These are phyloP conservation scores for Leishmania amazonensis DNA, from an alignment of 208 protist genomes.

Conservation along the genomic window DNA sequence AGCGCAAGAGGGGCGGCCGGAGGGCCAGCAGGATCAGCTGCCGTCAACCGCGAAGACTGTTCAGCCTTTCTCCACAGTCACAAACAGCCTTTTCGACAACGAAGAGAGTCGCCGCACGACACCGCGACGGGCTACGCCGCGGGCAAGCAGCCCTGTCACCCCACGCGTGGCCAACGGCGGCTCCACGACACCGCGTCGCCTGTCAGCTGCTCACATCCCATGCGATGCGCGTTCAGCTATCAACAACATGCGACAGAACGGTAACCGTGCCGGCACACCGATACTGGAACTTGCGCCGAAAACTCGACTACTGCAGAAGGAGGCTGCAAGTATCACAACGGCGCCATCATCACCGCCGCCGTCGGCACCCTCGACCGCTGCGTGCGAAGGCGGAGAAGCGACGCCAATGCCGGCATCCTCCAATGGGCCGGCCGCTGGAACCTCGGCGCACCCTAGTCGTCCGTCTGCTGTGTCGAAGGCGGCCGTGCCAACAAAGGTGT, in stretches of 20 bases:
- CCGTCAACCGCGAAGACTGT: background rate
- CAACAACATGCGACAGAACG: background rate
- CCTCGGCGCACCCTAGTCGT: background rate
- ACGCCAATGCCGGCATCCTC: background rate
- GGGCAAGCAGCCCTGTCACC: background rate
- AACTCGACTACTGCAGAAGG: background rate
- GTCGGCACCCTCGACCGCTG: background rate
- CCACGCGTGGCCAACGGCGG: background rate
- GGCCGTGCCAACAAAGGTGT: background rate
- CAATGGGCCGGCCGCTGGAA: no score
- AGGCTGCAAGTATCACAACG: background rate
- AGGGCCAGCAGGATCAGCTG: constrained; percentile 4
- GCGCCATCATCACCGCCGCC: background rate
- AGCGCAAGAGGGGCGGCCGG: constrained; percentile 1
- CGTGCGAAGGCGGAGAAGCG: background rate
- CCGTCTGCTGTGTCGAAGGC: background rate
- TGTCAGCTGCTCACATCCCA: background rate
- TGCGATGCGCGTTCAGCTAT: background rate
- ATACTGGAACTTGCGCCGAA: background rate
- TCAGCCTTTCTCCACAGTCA: background rate
- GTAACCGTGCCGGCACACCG: background rate
- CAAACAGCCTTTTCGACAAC: constrained; percentile 19
- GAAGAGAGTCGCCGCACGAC: constrained; percentile 25
- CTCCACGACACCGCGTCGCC: constrained; percentile 23
- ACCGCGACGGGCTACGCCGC: constrained; percentile 7